Evolutionary conservation across 2,329 filamentous ascomycete genomes (phyloP).

Genomic region (Penicillium sp.): DNA sequence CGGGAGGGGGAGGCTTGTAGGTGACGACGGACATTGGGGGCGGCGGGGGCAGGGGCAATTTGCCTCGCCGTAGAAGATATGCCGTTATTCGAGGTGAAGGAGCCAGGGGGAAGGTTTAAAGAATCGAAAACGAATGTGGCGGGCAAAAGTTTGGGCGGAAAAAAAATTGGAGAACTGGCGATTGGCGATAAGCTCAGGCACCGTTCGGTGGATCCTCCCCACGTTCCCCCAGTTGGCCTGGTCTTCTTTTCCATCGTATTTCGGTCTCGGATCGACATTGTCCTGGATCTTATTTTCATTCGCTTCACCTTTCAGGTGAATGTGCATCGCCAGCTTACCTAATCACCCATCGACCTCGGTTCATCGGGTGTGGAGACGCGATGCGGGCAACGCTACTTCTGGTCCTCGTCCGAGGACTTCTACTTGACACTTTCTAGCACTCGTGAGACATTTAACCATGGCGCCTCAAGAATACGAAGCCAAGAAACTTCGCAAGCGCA

Average conservation of each 20-base stretch:
- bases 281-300: neutral
- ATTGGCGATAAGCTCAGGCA: constrained; percentile 14
- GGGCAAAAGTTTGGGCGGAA: constrained; percentile 9
- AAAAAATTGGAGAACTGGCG: constrained; percentile 9
- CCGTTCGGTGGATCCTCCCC: neutral
- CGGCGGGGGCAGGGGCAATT: constrained; percentile 28
- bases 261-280: neutral
- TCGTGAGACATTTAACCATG: constrained; percentile 12
- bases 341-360: constrained; percentile 21
- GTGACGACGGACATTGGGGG: constrained; percentile 40
- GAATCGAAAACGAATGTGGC: constrained; percentile 3
- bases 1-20: constrained; percentile 28
- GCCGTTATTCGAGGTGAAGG: constrained; percentile 41
- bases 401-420: neutral
- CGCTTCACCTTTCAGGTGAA: constrained; percentile 2
- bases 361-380: constrained; percentile 10
- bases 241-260: neutral
- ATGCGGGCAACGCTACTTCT: neutral
- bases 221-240: neutral
- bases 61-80: constrained; percentile 40
- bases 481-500: constrained; percentile 60
- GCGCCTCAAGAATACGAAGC: constrained; percentile 39
- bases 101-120: constrained; percentile 27
- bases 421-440: neutral
- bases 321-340: constrained; percentile 14